Evolutionary conservation across 257 asterid species (phyloP), one percentile per base, ranked within the genome.

Genomic region (Fraxinus excelsior): DNA sequence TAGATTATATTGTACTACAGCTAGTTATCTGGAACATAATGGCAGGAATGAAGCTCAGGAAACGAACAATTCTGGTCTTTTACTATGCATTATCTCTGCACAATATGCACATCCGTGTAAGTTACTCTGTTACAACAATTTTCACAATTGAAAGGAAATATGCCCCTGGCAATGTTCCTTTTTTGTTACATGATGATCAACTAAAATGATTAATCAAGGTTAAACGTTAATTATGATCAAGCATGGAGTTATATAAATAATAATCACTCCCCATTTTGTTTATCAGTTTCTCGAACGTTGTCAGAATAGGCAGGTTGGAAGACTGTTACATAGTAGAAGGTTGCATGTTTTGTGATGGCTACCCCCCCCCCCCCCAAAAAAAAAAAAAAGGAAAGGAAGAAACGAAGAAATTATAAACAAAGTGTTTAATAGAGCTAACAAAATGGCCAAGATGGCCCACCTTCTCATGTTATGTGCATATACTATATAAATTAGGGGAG

Each of bases 251-350:
- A 8, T 38, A 64, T 71, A 31, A 19, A 5, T 31, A n/a, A 34
- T 76, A 56, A n/a, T 37, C 73, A 71, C 60, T 72, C 21, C 71
- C 53, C 16, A 74, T 82, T 70, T 77, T 75, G 21, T 40, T 65
- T 70, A 56, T 68, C 93, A 95, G 99, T 85, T 90, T 95, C 82
- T 78, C 97, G n/a, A 29, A 88, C 67, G 85, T n/a, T n/a, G n/a
- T n/a, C n/a, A n/a, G n/a, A n/a, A 92, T 77, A 88, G 81, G 79
- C 86, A n/a, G n/a, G n/a, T n/a, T n/a, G n/a, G n/a, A n/a, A n/a
- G 26, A 66, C 79, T 87, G 79, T 70, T 92, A 82, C 81, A 53
- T 78, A 74, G 86, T 70, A 82, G 74, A 82, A 81, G 87, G 56
- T 82, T 93, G 85, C 93, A 89, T 51, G 82, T n/a, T n/a, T n/a